Percentiles rank a stretch among this genome's conserved stretches.
Evolutionary conservation across 2,329 filamentous ascomycete species (phyloP).

Genomic region (Endothia cerciana): DNA sequence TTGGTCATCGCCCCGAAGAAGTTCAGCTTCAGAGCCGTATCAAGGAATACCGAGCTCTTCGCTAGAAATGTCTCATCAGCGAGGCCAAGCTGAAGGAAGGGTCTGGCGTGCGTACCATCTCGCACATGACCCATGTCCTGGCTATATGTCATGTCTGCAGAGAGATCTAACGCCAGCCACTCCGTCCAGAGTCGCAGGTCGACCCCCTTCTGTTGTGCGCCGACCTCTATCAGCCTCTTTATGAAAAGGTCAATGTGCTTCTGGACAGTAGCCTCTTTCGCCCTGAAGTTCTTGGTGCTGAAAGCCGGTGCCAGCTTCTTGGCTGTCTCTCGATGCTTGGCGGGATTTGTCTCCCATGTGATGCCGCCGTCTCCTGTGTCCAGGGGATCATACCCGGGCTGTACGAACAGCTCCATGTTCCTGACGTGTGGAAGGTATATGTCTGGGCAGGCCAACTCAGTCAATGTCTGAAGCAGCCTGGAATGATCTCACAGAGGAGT

Average conservation of each 20-base stretch:
- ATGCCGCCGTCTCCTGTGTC: slow-evolving; percentile 24
- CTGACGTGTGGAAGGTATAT: slow-evolving; percentile 25
- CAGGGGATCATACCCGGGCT: slow-evolving; percentile 18
- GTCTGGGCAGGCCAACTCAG: slow-evolving; percentile 2
- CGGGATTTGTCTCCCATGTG: slow-evolving; percentile 19
- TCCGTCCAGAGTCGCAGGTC: slow-evolving; percentile 26
- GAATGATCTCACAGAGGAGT: neutral
- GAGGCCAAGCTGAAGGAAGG: neutral
- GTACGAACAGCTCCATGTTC: slow-evolving; percentile 25
- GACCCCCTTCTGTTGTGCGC: neutral
- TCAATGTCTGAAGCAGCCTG: neutral
- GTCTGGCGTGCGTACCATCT: slow-evolving; percentile 9
- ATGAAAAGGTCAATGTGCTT: slow-evolving; percentile 28
- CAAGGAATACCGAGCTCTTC: slow-evolving; percentile 18
- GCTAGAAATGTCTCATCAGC: slow-evolving; percentile 6
- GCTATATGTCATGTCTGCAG: slow-evolving; percentile 25
- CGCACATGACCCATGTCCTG: slow-evolving; percentile 22
- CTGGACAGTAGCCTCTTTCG: slow-evolving; percentile 21
- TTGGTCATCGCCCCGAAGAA: slow-evolving; percentile 21
- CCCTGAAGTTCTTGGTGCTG: slow-evolving; percentile 21
- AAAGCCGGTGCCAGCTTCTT: slow-evolving; percentile 29
- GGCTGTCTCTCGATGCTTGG: slow-evolving; percentile 23
- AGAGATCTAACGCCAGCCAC: slow-evolving; percentile 30
- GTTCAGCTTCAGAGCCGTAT: slow-evolving; percentile 17
- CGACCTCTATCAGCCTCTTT: slow-evolving; percentile 15